Base-by-base conservation (phyloP, 768 basidiomycete species). In the Amanita pseudoporphyria region DNA sequence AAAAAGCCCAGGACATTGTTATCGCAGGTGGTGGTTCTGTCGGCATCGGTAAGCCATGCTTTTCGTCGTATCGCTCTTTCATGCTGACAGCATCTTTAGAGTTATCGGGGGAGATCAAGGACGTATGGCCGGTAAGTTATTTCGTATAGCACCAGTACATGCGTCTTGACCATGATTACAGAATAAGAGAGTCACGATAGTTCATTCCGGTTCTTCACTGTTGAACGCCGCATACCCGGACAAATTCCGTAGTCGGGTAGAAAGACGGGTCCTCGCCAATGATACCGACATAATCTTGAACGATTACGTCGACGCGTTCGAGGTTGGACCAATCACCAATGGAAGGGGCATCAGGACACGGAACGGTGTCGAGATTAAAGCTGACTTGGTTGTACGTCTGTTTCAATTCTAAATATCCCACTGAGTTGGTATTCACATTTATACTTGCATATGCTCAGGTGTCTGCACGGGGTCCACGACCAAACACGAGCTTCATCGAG, bases 361-460 rank as follows among this genome's bases (percentile, higher is more conserved):
- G 42, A 70, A 66, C 16, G 77, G 62, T 41, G 72, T 69, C 46
- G 49, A 38, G 2, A 61, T 83, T 33, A 45, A 64, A 12, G 77
- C 74, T 0, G 78, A 80, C 53, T 62, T 81, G 1, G 70, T 81
- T 12, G 81, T 82, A 61, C 44, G 77, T 58, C 24, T 19, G 10
- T 24, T 46, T 39, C 40, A 41, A 10, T 24, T 46, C 36, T 39
- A 41, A 41, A 14, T 9, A 3, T 37, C 9, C 35, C 7, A n/a
- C 3, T 5, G 19, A 16, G n/a, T 9, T 33, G 6, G n/a, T 18
- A 13, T 46, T 18, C 14, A 24, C 12, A 21, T 24, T 21, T n/a
- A n/a, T 14, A 46, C 14, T 33, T 47, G 9, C 31, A n/a, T 24
- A 2, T 42, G 45, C 21, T 21, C 36, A 68, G 69, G 31, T 70